A percentile compares a stretch with the other conserved stretches of the same genome.
Conservation (phyloP, 768 basidiomycete genomes). For the Dentipellis fragilis region DNA sequence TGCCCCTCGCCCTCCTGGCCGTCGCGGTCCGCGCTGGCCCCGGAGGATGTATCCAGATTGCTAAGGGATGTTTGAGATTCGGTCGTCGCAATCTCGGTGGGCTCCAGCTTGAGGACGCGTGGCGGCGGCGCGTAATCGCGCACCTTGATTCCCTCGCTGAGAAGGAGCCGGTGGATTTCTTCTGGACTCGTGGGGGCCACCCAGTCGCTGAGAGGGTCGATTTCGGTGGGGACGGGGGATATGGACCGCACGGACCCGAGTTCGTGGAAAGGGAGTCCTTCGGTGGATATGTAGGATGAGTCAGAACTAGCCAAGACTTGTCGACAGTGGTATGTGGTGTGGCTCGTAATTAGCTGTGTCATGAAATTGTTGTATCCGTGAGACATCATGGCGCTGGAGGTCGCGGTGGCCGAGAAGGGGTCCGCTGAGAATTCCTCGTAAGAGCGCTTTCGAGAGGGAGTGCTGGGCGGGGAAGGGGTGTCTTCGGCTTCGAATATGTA, state of each 20-base stretch:
- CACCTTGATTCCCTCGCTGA: constrained; percentile 21
- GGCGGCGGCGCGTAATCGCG: constrained; percentile 18
- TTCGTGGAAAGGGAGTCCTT: too few species aligned
- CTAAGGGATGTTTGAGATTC: neutral
- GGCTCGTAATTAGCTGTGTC: too few species aligned
- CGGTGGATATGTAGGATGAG: too few species aligned
- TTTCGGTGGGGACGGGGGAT: neutral
- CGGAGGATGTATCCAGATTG: too few species aligned
- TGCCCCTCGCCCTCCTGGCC: neutral
- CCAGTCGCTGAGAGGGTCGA: neutral
- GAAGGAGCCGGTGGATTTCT: constrained; percentile 4
- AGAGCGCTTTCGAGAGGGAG: neutral
- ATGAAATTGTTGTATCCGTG: too few species aligned
- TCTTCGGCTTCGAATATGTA: neutral
- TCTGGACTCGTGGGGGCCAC: neutral
- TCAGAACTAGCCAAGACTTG: too few species aligned
- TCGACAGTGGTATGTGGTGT: too few species aligned
- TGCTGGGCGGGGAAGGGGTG: neutral
- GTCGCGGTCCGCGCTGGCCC: too few species aligned
- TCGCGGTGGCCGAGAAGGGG: too few species aligned
- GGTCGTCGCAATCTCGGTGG: neutral
- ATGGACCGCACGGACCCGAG: too few species aligned
- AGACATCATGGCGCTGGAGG: too few species aligned
- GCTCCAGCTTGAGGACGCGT: neutral
- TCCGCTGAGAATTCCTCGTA: neutral